These are phyloP conservation scores for Botryotinia globosa DNA, from an alignment of 2,329 filamentous ascomycete species.

Conservation along the genomic window DNA sequence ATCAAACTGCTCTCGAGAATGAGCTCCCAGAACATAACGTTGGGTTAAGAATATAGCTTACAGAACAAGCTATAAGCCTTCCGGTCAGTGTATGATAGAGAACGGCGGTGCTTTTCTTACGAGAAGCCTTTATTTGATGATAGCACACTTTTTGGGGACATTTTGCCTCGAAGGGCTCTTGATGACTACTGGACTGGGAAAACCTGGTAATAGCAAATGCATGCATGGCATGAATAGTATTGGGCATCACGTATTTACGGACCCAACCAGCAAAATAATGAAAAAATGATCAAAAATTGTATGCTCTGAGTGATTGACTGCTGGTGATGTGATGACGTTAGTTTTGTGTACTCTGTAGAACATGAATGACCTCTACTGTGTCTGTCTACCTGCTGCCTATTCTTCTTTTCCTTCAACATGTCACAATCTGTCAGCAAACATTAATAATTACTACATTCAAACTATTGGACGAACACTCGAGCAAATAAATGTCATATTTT, in stretches of 20 bases:
- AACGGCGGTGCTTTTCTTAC: not conserved
- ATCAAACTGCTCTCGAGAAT: constrained; percentile 1
- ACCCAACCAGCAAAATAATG: constrained; percentile 14
- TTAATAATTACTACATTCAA: not conserved
- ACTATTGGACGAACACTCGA: not conserved
- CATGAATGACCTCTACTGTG: not conserved
- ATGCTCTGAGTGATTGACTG: not conserved
- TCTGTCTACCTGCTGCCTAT: not conserved
- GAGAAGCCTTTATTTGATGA: constrained; percentile 9
- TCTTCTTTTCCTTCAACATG: not conserved
- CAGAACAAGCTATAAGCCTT: constrained; percentile 8
- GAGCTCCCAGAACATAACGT: constrained; percentile 7
- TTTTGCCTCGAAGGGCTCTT: not conserved
- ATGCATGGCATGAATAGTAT: constrained; percentile 17
- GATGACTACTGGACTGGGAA: constrained; percentile 4
- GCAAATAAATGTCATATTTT: not conserved
- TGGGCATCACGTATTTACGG: constrained; percentile 20
- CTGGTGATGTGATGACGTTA: not conserved
- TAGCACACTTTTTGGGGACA: not conserved
- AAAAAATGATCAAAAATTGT: constrained; percentile 9
- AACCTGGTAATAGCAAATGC: constrained; percentile 4
- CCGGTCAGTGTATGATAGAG: constrained; percentile 9
- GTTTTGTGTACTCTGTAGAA: not conserved
- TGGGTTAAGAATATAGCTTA: constrained; percentile 10
- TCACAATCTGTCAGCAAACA: not conserved